Conservation (phyloP, 345 rosid species). For the Populus davidiana region DNA sequence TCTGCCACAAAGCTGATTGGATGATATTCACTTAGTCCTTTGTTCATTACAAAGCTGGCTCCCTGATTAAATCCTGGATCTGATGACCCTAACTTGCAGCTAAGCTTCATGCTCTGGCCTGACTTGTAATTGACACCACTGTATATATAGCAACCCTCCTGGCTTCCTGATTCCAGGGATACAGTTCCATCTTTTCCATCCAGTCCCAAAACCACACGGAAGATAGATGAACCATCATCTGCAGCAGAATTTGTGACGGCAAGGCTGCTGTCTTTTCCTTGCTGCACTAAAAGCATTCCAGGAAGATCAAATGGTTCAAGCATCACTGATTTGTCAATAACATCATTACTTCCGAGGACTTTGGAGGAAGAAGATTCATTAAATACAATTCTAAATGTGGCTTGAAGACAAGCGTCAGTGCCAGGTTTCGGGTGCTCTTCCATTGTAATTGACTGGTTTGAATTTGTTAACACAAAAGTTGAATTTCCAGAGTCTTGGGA, state of each 20-base stretch:
- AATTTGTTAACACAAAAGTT: slow-evolving; percentile 51
- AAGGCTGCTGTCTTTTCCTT: slow-evolving; percentile 37
- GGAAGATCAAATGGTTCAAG: slow-evolving; percentile 81
- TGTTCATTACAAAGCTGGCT: slow-evolving; percentile 52
- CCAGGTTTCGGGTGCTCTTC: slow-evolving; percentile 47
- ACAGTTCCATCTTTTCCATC: slow-evolving; percentile 54
- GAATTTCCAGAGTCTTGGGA: slow-evolving; percentile 50
- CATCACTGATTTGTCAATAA: slow-evolving; percentile 51
- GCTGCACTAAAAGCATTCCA: slow-evolving; percentile 54
- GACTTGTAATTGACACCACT: slow-evolving; percentile 36
- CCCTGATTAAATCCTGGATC: slow-evolving; percentile 35
- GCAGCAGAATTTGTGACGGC: slow-evolving; percentile 34
- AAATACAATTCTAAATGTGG: slow-evolving; percentile 66
- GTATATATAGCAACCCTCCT: slow-evolving; percentile 56
- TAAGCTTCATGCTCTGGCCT: slow-evolving; percentile 39
- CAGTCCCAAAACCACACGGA: slow-evolving; percentile 58
- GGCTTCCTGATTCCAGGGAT: slow-evolving; percentile 51
- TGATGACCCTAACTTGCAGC: slow-evolving; percentile 41
- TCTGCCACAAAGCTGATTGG: slow-evolving; percentile 76
- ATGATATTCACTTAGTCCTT: slow-evolving; percentile 56
- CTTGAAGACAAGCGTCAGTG: slow-evolving; percentile 49
- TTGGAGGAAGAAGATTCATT: slow-evolving; percentile 17
- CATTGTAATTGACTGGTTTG: slow-evolving; percentile 65
- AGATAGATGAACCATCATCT: slow-evolving; percentile 32
- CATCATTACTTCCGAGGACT: slow-evolving; percentile 21